Conservation (phyloP, 805 yeast genomes). For the Phaffomyces antillensis region DNA sequence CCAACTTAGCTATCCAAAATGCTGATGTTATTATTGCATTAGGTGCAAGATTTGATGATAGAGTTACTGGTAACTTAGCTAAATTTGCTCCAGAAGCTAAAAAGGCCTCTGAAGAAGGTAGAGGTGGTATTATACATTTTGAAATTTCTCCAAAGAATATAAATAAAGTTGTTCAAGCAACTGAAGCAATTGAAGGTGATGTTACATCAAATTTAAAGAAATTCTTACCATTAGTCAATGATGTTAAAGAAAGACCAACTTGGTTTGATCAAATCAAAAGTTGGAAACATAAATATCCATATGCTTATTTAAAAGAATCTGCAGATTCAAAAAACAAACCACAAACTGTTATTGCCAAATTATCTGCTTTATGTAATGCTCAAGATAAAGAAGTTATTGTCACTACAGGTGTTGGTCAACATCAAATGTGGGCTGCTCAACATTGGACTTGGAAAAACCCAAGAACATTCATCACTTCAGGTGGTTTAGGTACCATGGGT, state of each 20-base stretch:
- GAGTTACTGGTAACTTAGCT: constrained; percentile 83
- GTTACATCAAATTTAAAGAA: constrained; percentile 69
- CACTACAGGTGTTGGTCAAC: constrained; percentile 99
- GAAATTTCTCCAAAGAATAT: constrained; percentile 96
- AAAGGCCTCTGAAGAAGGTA: constrained; percentile 75
- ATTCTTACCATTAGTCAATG: constrained; percentile 63
- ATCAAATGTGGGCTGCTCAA: constrained; percentile 99
- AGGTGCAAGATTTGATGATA: constrained; percentile 97
- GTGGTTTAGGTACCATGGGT: constrained; percentile 99
- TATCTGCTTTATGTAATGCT: constrained; percentile 61
- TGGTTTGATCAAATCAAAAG: constrained; percentile 71
- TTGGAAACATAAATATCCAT: constrained; percentile 88
- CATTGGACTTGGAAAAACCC: constrained; percentile 92
- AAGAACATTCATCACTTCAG: constrained; percentile 92
- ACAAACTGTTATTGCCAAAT: constrained; percentile 79
- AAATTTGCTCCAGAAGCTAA: constrained; percentile 94
- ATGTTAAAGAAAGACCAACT: constrained; percentile 60
- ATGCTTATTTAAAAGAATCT: constrained; percentile 72
- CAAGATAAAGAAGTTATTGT: constrained; percentile 71
- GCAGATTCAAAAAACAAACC: constrained; percentile 82
- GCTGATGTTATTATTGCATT: constrained; percentile 91
- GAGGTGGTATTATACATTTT: constrained; percentile 96
- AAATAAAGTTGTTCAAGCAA: constrained; percentile 94
- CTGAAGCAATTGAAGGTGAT: constrained; percentile 96
- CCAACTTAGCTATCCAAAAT: constrained; percentile 87